Percentiles rank a stretch among this genome's conserved stretches.
Evolutionary conservation across 257 asterid species (phyloP).

Genomic region (Handroanthus guayacan): DNA sequence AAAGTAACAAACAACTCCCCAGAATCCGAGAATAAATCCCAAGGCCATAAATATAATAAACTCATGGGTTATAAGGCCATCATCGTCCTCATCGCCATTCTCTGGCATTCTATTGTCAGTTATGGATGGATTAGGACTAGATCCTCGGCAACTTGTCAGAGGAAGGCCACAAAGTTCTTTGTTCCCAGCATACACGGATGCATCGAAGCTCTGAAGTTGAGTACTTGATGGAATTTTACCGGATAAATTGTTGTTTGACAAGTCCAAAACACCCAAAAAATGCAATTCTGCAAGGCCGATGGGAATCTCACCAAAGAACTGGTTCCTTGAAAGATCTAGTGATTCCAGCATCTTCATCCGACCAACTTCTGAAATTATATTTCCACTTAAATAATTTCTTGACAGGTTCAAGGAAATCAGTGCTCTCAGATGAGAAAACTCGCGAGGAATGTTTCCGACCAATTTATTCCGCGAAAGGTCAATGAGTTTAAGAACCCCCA

Average conservation of each 20-base stretch:
- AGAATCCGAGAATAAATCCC: slow-evolving; percentile 44
- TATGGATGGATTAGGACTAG: not conserved
- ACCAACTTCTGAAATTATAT: slow-evolving; percentile 24
- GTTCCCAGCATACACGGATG: slow-evolving; percentile 36
- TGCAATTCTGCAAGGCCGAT: slow-evolving; percentile 22
- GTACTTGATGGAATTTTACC: slow-evolving; percentile 43
- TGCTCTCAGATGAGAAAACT: slow-evolving; percentile 31
- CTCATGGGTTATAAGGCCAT: slow-evolving; percentile 19
- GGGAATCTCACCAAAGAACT: slow-evolving; percentile 42
- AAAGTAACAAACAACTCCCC: slow-evolving; percentile 40
- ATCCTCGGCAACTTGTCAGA: not conserved
- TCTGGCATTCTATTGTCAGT: not conserved
- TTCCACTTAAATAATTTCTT: slow-evolving; percentile 41
- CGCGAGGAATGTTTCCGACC: slow-evolving; percentile 38
- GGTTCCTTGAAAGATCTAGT: slow-evolving; percentile 43
- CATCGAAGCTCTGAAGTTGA: slow-evolving; percentile 36
- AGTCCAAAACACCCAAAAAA: slow-evolving; percentile 28
- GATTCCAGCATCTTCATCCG: slow-evolving; percentile 39
- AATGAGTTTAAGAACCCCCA: slow-evolving; percentile 31
- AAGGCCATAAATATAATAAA: slow-evolving; percentile 11
- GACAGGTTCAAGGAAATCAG: slow-evolving; percentile 43
- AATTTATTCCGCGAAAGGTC: slow-evolving; percentile 43
- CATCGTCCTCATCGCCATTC: slow-evolving; percentile 3
- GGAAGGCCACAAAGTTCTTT: slow-evolving; percentile 42
- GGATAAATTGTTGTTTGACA: slow-evolving; percentile 37